phyloP scores from a whole-genome alignment of 106 monocot genomes.

The Dendrobium officinale region DNA sequence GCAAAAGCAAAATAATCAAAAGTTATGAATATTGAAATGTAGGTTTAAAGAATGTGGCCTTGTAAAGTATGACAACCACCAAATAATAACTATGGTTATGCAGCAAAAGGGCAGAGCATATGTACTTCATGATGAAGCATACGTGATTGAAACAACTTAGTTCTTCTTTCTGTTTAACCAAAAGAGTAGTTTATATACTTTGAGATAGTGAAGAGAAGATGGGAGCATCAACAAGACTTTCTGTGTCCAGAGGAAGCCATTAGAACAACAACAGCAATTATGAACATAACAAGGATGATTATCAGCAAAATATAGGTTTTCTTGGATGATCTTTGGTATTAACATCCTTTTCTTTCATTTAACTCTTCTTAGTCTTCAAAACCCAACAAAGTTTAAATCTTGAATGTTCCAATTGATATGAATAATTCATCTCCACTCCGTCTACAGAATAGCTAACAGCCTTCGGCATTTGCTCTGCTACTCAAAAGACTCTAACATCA shows the following conservation, averaged over 20 bases:
- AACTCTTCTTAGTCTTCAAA: slow-evolving; percentile 41
- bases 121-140: background rate
- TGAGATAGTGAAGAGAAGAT: background rate
- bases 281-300: slow-evolving; percentile 75
- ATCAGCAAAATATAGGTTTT: slow-evolving; percentile 63
- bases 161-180: background rate
- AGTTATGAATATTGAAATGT: background rate
- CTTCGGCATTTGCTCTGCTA: no score
- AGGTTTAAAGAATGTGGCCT: background rate
- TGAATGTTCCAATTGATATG: no score
- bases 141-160: background rate
- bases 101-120: background rate
- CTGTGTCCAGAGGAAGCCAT: slow-evolving; percentile 92
- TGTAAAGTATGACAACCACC: background rate
- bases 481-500: no score
- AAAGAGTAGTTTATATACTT: background rate
- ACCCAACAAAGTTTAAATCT: no score
- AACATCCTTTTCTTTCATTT: no score
- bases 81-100: background rate
- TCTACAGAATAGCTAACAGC: no score
- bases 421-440: no score
- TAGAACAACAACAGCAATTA: slow-evolving; percentile 61
- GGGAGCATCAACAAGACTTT: slow-evolving; percentile 14
- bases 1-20: background rate
- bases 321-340: slow-evolving; percentile 63